Conservation (phyloP, 176 grass and related monocot genomes). For the Lolium multiflorum region DNA sequence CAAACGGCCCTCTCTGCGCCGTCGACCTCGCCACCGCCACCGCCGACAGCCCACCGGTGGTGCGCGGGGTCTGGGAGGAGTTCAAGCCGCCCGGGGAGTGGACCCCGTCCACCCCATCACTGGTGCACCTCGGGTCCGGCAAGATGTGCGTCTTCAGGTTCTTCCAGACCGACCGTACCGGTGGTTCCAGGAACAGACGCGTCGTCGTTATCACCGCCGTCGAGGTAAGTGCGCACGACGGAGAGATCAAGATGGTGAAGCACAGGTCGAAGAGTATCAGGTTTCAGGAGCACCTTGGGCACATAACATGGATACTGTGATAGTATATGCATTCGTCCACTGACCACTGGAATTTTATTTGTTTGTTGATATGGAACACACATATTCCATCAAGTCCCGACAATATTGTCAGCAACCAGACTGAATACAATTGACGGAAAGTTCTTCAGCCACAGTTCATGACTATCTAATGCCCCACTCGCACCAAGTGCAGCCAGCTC, state of each 20-base stretch:
- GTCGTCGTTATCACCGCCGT: neutral
- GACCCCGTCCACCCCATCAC: too few species aligned
- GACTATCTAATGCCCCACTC: too few species aligned
- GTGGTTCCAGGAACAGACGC: neutral
- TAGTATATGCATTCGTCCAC: neutral
- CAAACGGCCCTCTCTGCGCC: neutral
- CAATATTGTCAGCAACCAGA: too few species aligned
- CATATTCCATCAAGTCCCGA: too few species aligned
- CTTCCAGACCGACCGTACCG: neutral
- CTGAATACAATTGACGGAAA: too few species aligned
- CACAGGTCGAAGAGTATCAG: neutral
- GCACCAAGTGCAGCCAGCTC: too few species aligned
- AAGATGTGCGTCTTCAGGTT: constrained; percentile 22
- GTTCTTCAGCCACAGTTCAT: too few species aligned
- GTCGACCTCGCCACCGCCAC: neutral
- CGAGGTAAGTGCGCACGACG: neutral
- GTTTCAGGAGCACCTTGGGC: neutral
- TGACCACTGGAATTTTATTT: too few species aligned
- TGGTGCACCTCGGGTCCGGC: constrained; percentile 9
- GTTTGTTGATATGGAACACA: neutral
- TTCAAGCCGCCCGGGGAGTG: neutral
- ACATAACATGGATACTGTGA: neutral
- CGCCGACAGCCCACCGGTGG: neutral
- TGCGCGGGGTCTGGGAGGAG: constrained; percentile 4
- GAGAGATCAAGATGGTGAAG: neutral